These are phyloP conservation scores for Diplodia seriata DNA, from an alignment of 2,329 filamentous ascomycete genomes.

Conservation along the genomic window DNA sequence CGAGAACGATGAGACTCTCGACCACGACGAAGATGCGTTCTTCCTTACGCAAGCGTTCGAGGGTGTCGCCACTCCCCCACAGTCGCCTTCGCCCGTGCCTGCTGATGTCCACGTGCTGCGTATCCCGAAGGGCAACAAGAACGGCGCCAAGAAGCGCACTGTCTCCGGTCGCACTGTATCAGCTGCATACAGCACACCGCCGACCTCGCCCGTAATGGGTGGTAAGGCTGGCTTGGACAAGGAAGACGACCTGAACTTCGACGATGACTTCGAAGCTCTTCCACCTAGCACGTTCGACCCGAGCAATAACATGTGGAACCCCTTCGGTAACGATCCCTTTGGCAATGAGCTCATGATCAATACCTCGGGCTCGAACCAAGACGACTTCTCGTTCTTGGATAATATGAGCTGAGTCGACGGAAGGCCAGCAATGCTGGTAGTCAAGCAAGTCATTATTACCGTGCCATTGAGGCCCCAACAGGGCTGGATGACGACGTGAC, in stretches of 20 bases:
- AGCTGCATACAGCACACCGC: conserved; percentile 48
- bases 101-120: conserved; percentile 34
- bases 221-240: conserved; percentile 13
- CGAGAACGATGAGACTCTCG: conserved; percentile 39
- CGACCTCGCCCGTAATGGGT: conserved; percentile 42
- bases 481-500: conserved; percentile 24
- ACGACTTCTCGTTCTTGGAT: conserved; percentile 23
- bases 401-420: conserved; percentile 16
- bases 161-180: conserved; percentile 34
- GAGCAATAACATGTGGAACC: conserved; percentile 17
- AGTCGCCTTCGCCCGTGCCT: conserved; percentile 46
- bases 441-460: background rate
- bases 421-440: background rate
- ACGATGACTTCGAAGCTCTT: conserved; percentile 23
- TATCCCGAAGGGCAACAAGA: conserved; percentile 28
- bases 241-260: conserved; percentile 22
- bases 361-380: conserved; percentile 21
- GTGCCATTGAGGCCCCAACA: conserved; percentile 4
- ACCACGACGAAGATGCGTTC: conserved; percentile 41
- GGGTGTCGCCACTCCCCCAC: conserved; percentile 44
- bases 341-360: conserved; percentile 26
- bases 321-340: conserved; percentile 22
- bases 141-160: conserved; percentile 16
- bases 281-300: conserved; percentile 12
- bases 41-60: conserved; percentile 42